phyloP scores from a whole-genome alignment of 2,329 filamentous ascomycete species.

The Basipetospora chlamydospora region DNA sequence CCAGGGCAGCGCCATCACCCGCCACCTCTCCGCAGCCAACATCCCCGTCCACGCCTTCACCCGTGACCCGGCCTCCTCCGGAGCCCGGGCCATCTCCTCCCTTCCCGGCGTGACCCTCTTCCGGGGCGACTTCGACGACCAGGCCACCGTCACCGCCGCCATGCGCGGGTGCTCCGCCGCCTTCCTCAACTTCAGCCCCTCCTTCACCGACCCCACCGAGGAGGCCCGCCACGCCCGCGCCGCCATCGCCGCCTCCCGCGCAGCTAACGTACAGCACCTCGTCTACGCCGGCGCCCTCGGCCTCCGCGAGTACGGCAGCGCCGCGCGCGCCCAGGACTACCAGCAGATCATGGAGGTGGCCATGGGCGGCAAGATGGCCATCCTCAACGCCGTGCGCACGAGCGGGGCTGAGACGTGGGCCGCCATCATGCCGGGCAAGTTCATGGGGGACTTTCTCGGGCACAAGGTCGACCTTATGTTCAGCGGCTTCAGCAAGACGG shows the following conservation, averaged over 20 bases:
- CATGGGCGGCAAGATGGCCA: slow-evolving; percentile 21
- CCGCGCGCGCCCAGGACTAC: slow-evolving; percentile 14
- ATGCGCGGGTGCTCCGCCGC: slow-evolving; percentile 32
- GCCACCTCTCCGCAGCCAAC: slow-evolving; percentile 24
- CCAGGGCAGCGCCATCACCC: slow-evolving; percentile 38
- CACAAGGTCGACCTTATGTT: slow-evolving; percentile 26
- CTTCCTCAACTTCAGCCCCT: slow-evolving; percentile 22
- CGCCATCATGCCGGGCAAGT: slow-evolving; percentile 32
- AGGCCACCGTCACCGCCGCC: slow-evolving; percentile 20
- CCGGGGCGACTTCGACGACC: slow-evolving; percentile 27
- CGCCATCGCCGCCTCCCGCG: slow-evolving; percentile 22
- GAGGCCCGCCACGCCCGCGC: slow-evolving; percentile 16
- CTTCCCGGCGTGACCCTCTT: slow-evolving; percentile 30
- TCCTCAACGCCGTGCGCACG: slow-evolving; percentile 23
- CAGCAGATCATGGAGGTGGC: slow-evolving; percentile 15
- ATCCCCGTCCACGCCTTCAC: slow-evolving; percentile 33
- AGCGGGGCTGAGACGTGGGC: slow-evolving; percentile 28
- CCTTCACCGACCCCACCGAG: slow-evolving; percentile 15
- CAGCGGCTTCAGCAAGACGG: slow-evolving; percentile 21
- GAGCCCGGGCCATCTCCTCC: slow-evolving; percentile 22
- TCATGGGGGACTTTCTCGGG: slow-evolving; percentile 34
- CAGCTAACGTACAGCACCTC: slow-evolving; percentile 21
- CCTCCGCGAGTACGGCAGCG: slow-evolving; percentile 11
- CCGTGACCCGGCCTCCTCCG: slow-evolving; percentile 25
- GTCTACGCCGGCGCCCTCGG: slow-evolving; percentile 21